Evolutionary conservation across 2,329 filamentous ascomycete species (phyloP).

Genomic region (Talaromyces amestolkiae): DNA sequence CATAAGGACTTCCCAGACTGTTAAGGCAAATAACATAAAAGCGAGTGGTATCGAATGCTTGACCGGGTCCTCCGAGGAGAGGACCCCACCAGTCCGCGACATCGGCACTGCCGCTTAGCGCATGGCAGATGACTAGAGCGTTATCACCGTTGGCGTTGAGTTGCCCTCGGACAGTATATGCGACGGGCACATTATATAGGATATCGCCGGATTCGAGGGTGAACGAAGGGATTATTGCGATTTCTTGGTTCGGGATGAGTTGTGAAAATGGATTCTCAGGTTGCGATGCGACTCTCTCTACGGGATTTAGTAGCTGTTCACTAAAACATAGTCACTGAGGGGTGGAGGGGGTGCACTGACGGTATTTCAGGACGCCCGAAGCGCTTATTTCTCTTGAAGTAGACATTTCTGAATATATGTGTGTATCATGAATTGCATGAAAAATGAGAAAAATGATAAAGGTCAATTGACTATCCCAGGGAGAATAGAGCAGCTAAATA

Average conservation of each 20-base stretch:
- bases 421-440: neutral
- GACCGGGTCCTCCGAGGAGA: constrained; percentile 52
- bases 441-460: neutral
- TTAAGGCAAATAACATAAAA: constrained; percentile 57
- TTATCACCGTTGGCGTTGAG: constrained; percentile 59
- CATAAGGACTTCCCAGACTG: constrained; percentile 56
- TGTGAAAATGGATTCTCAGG: constrained; percentile 87
- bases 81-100: constrained; percentile 58
- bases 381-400: neutral
- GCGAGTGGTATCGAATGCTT: constrained; percentile 53
- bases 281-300: constrained; percentile 60
- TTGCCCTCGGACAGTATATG: constrained; percentile 62
- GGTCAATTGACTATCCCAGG: neutral
- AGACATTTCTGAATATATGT: neutral
- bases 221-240: constrained; percentile 83
- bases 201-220: constrained; percentile 88
- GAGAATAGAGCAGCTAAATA: neutral
- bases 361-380: constrained; percentile 12
- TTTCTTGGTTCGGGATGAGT: constrained; percentile 83
- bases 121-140: constrained; percentile 61
- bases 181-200: constrained; percentile 69
- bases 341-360: constrained; percentile 14
- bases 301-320: constrained; percentile 53
- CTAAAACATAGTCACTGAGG: neutral
- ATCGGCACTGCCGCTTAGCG: constrained; percentile 55